A percentile compares a stretch with the other conserved stretches of the same genome.
Conservation (phyloP, 2,329 filamentous ascomycete genomes). For the Diplodia corticola region DNA sequence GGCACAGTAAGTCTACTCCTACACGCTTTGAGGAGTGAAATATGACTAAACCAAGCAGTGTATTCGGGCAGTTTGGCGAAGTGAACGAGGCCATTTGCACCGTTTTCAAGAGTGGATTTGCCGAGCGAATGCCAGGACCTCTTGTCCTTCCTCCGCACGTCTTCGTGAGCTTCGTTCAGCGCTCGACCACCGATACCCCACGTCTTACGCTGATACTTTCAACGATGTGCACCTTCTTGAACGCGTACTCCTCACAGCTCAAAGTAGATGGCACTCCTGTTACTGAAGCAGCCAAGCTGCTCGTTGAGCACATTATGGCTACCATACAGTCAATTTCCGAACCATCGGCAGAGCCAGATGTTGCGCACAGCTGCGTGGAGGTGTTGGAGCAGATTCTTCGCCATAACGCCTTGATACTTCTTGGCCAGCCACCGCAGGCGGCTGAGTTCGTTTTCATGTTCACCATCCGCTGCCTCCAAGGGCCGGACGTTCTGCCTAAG, state of each 20-base stretch:
- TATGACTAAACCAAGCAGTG: conserved; percentile 23
- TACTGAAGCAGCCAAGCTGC: conserved; percentile 32
- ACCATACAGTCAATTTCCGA: conserved; percentile 64
- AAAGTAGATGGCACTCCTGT: conserved; percentile 46
- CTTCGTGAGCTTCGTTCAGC: conserved; percentile 66
- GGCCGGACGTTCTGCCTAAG: conserved; percentile 74
- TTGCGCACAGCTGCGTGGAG: conserved; percentile 73
- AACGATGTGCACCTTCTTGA: conserved; percentile 68
- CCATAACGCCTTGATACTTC: conserved; percentile 62
- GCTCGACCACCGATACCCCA: conserved; percentile 60
- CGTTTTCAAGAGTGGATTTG: conserved; percentile 72
- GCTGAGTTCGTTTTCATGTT: conserved; percentile 72
- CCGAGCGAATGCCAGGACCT: conserved; percentile 70
- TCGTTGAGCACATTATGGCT: conserved; percentile 61
- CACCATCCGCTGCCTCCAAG: conserved; percentile 67
- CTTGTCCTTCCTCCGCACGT: conserved; percentile 71
- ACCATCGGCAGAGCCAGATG: conserved; percentile 66
- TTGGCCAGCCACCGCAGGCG: conserved; percentile 58
- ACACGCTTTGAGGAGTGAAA: not conserved
- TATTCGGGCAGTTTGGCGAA: conserved; percentile 64
- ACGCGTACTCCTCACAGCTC: conserved; percentile 29
- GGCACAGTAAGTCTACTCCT: conserved; percentile 34
- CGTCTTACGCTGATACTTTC: conserved; percentile 69
- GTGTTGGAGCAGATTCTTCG: conserved; percentile 66
- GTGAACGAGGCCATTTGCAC: conserved; percentile 71